Evolutionary conservation across 1,139 yeast genomes (phyloP), one percentile per base, ranked within the genome.

Genomic region (Protomyces inouyei): DNA sequence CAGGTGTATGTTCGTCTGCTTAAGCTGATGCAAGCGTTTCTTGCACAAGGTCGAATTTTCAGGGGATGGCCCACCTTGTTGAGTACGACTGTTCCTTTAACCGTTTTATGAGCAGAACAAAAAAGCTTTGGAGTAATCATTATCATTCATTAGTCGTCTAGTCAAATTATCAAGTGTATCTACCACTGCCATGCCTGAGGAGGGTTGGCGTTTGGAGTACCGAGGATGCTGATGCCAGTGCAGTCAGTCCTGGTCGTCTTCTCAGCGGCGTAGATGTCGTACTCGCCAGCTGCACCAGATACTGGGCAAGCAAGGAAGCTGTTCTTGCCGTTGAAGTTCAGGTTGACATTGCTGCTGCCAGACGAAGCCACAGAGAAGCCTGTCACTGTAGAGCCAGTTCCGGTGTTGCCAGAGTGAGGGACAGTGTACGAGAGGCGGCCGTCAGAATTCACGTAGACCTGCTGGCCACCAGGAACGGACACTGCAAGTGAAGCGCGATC

Each of bases 401-500:
- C 55, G 28, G 45, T 21, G 23, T 32, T 25, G 23, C 48, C 61
- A 36, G 61, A 57, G 61, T 57, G 61, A 5, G 61, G 37, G 9
- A 38, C 40, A n/a, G 61, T 57, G 61, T 36, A 57, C 14, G 48
- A 45, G 23, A 57, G 55, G 21, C 18, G 21, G 10, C 61, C 61
- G 25, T 48, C 55, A 18, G 61, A 32, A 48, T 23, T 23, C 18
- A 57, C 61, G 51, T 51, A 57, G 9, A 57, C 38, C 52, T 48
- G 55, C 55, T 57, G 55, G 12, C 61, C 61, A 37, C 61, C 61
- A 6, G 61, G 61, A 14, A 28, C 55, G 5, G 51, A 52, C 18
- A 57, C 61, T 21, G 21, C 52, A 16, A 57, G 38, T 0, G 48
- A n/a, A 16, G 52, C 43, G 8, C 48, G 55, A 12, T n/a, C 28